These are phyloP conservation scores for Diaporthe longicolla DNA, from an alignment of 2,329 filamentous ascomycete genomes.

Conservation along the genomic window DNA sequence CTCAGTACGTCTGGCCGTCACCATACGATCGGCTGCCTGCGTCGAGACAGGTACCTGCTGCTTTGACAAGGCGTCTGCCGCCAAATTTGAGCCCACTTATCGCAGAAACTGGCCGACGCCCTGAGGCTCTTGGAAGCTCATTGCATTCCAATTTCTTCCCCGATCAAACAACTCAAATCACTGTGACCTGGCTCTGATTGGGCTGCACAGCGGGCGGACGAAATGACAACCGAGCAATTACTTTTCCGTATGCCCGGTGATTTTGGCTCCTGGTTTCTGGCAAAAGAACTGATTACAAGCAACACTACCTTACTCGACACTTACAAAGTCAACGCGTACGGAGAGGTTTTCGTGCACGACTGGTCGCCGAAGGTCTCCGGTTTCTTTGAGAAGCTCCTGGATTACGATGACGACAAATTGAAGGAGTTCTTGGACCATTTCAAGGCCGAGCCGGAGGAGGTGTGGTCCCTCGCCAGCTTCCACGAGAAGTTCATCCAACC, in stretches of 20 bases:
- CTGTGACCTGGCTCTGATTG: not conserved
- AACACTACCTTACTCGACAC: constrained; percentile 10
- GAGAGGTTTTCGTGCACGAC: not conserved
- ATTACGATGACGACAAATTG: not conserved
- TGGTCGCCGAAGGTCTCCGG: not conserved
- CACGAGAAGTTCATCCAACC: constrained; percentile 4
- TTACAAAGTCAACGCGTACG: not conserved
- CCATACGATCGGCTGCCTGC: no score
- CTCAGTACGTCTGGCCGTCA: no score
- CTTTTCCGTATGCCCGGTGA: not conserved
- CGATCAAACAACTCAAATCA: not conserved
- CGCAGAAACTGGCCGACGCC: not conserved
- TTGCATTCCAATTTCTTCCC: not conserved
- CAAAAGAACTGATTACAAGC: not conserved
- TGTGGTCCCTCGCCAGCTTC: constrained; percentile 24
- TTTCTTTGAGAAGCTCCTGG: constrained; percentile 1
- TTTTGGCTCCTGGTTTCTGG: not conserved
- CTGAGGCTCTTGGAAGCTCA: not conserved
- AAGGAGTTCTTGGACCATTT: not conserved
- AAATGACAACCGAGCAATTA: not conserved
- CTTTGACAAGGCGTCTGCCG: not conserved
- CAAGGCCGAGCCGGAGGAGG: not conserved
- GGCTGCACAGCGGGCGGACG: not conserved
- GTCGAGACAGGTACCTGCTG: no score
- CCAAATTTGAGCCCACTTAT: not conserved